phyloP scores from a whole-genome alignment of 192 early-diverging fungal genomes.

The Coemansia sp. region DNA sequence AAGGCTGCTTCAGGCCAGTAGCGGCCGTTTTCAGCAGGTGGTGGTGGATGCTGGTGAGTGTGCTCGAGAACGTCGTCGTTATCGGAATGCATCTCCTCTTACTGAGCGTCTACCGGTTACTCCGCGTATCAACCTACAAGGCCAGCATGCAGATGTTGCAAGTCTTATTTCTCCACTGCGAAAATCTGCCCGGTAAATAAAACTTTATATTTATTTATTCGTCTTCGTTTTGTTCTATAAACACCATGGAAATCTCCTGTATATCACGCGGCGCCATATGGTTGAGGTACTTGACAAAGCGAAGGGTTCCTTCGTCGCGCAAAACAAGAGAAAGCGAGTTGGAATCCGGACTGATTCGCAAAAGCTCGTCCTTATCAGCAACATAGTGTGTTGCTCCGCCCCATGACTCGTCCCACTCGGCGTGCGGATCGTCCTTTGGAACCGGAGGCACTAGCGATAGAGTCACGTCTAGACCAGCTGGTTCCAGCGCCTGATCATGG shows the following conservation, averaged over 20 bases:
- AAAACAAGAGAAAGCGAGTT: constrained; percentile 62
- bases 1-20: neutral
- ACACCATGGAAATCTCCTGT: constrained; percentile 50
- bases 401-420: constrained; percentile 56
- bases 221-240: constrained; percentile 12
- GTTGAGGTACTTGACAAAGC: constrained; percentile 62
- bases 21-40: constrained; percentile 5
- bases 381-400: constrained; percentile 62
- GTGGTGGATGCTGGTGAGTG: constrained; percentile 24
- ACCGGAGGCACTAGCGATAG: constrained; percentile 21
- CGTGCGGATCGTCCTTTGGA: constrained; percentile 16
- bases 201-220: neutral
- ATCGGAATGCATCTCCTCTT: neutral
- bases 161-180: constrained; percentile 2
- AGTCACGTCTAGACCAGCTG: constrained; percentile 55
- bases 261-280: constrained; percentile 37
- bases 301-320: constrained; percentile 56
- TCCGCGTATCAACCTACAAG: constrained; percentile 12
- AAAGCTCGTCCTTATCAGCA: constrained; percentile 56
- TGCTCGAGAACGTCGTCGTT: constrained; percentile 22
- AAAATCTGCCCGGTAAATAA: neutral
- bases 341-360: constrained; percentile 50
- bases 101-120: neutral
- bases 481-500: constrained; percentile 61
- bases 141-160: neutral